phyloP scores from a whole-genome alignment of 805 yeast genomes.

The Wickerhamiella parazyma region DNA sequence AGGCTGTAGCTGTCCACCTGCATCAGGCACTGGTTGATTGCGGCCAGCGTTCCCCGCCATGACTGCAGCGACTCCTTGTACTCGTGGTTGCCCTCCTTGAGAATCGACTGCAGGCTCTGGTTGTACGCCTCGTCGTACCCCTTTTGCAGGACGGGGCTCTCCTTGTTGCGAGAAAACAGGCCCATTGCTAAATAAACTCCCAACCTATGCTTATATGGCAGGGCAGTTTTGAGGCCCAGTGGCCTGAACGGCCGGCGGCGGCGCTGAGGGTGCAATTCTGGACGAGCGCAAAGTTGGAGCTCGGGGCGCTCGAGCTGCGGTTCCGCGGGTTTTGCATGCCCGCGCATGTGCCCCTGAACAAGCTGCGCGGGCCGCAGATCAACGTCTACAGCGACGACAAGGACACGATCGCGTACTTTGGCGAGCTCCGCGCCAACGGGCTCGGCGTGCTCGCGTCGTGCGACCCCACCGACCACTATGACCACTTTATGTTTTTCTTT shows the following conservation, averaged over 20 bases:
- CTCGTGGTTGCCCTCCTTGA: constrained; percentile 27
- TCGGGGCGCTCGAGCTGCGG: constrained; percentile 1
- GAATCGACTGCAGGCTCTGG: constrained; percentile 28
- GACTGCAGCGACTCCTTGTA: constrained; percentile 24
- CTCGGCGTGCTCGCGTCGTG: constrained; percentile 7
- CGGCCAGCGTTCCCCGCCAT: constrained; percentile 27
- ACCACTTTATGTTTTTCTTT: constrained; percentile 14
- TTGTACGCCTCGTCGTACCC: constrained; percentile 32
- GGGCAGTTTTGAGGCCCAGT: constrained; percentile 4
- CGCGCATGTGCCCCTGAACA: constrained; percentile 13
- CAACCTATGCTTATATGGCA: constrained; percentile 7
- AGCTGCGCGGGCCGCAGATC: constrained; percentile 15
- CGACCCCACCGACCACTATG: constrained; percentile 6
- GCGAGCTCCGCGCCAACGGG: constrained; percentile 12
- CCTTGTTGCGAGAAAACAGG: constrained; percentile 8
- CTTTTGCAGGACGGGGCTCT: constrained; percentile 22
- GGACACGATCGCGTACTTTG: constrained; percentile 10
- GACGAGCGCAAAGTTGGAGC: neutral
- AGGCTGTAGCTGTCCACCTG: constrained; percentile 24
- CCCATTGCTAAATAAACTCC: constrained; percentile 4
- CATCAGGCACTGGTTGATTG: constrained; percentile 24
- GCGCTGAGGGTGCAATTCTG: constrained; percentile 3
- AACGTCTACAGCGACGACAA: constrained; percentile 12
- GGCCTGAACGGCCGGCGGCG: neutral
- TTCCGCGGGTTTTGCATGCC: constrained; percentile 7